A percentile compares a stretch with the other conserved stretches of the same genome.
Conservation (phyloP, 2,329 filamentous ascomycete species). For the Arthrobotrys pseudoclavata region DNA sequence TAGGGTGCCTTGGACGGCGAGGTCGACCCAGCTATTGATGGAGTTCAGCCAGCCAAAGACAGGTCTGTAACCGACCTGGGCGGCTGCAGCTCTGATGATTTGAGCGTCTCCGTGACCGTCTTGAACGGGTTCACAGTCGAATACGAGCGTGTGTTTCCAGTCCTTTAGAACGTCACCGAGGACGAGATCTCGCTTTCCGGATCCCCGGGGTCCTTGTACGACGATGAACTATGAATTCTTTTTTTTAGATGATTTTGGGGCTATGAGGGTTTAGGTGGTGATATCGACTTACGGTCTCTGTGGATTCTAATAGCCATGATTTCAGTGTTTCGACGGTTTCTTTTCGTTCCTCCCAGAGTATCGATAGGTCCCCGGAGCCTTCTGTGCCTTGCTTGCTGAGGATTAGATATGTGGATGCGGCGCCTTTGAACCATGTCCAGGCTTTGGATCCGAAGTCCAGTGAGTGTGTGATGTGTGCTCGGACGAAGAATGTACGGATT, state of each 20-base stretch:
- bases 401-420: conserved; percentile 76
- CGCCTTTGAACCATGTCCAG: conserved; percentile 85
- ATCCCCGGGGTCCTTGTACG: conserved; percentile 90
- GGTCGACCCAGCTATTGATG: conserved; percentile 89
- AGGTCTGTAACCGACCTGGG: conserved; percentile 88
- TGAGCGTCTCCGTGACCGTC: conserved; percentile 89
- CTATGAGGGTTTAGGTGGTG: background rate
- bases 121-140: conserved; percentile 94
- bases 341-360: conserved; percentile 89
- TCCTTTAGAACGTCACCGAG: conserved; percentile 84
- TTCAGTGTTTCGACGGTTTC: conserved; percentile 84
- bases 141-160: conserved; percentile 81
- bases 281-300: conserved; percentile 73
- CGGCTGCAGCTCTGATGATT: conserved; percentile 84
- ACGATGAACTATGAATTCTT: conserved; percentile 68
- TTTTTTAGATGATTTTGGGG: background rate
- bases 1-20: conserved; percentile 90
- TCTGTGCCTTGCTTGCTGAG: conserved; percentile 71
- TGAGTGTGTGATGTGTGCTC: conserved; percentile 83
- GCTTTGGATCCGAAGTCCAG: conserved; percentile 79
- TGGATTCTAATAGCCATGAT: conserved; percentile 87
- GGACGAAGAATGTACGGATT: conserved; percentile 92
- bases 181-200: conserved; percentile 89
- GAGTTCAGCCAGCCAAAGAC: conserved; percentile 98
- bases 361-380: conserved; percentile 78